Evolutionary conservation across 352 stramenopile species (phyloP), one percentile per base, ranked within the genome.

Genomic region (Phytophthora niederhauseri): DNA sequence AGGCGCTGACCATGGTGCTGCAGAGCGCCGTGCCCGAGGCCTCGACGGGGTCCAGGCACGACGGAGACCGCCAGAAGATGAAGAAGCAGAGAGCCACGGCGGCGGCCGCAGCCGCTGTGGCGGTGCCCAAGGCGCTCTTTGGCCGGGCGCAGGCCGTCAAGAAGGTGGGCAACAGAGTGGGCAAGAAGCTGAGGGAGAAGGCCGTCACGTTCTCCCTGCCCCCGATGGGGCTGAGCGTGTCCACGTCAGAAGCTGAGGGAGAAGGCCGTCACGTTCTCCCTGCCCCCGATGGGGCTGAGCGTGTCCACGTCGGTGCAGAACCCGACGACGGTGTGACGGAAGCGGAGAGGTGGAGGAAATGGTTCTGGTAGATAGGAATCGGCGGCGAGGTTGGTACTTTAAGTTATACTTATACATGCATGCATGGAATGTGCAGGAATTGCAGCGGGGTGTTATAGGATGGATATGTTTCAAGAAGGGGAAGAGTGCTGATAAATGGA

Each of bases 131-230:
- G 61, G 70, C 73, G 34, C 73, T 94, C 24, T 88, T 89, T 64
- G 73, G 61, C 1, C 65, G 84, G 46, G 81, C 86, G 22, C 82
- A 88, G 56, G 78, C 86, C 3, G 76, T 92, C 36, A 86, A 84
- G 65, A 83, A 77, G 64, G 80, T 87, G 50, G 82, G 86, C 45
- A 80, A 70, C 34, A 73, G 72, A 31, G 72, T 94, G n/a, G 77
- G 81, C 67, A 91, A 90, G 69, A 91, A 87, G 61, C 64, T 94
- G 41, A 74, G 80, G 30, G 79, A 85, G 36, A 84, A 84, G 45
- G 81, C 81, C 0, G 80, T 94, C 7, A 86, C 81, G 5, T 90
- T 94, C 61, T 94, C 86, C 19, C 58, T 94, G 62, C 86, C 86
- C 45, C 86, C 84, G 17, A 89, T 92, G 79, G 76, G 76, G 1